Evolutionary conservation across 768 basidiomycete species (phyloP).

Genomic region (Termitomyces sp.): DNA sequence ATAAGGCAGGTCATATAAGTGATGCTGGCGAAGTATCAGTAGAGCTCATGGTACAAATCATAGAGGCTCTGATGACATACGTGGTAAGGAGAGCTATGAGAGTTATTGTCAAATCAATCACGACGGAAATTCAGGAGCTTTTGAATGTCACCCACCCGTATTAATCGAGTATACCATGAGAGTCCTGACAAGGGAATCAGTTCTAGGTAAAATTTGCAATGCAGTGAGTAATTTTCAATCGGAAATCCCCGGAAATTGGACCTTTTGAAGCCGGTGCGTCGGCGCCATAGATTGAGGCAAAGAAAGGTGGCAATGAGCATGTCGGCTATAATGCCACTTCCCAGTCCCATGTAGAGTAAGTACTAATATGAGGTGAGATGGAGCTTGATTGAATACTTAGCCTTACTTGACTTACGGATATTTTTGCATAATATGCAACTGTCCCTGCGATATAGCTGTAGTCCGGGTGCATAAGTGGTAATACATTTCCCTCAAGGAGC

Average conservation of each 20-base stretch:
- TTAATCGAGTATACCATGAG: constrained; percentile 8
- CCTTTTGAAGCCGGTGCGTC: constrained; percentile 8
- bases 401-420: not conserved
- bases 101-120: not conserved
- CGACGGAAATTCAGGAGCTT: too few species aligned
- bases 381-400: not conserved
- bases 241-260: not conserved
- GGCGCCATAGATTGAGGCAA: constrained; percentile 1
- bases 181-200: constrained; percentile 1
- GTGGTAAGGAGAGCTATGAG: constrained; percentile 8
- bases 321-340: constrained; percentile 9
- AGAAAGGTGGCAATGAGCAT: constrained; percentile 8
- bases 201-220: not conserved
- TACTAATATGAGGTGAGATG: not conserved
- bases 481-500: too few species aligned
- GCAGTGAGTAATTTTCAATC: not conserved
- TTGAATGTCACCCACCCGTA: not conserved
- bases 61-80: not conserved
- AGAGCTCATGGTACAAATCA: too few species aligned
- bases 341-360: constrained; percentile 10
- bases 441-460: too few species aligned
- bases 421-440: too few species aligned
- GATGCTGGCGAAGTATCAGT: too few species aligned
- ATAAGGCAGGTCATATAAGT: constrained; percentile 2
- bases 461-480: too few species aligned